Percentiles rank a stretch among this genome's conserved stretches.
Conservation (phyloP, 2,329 filamentous ascomycete species). For the Hortaea werneckii region DNA sequence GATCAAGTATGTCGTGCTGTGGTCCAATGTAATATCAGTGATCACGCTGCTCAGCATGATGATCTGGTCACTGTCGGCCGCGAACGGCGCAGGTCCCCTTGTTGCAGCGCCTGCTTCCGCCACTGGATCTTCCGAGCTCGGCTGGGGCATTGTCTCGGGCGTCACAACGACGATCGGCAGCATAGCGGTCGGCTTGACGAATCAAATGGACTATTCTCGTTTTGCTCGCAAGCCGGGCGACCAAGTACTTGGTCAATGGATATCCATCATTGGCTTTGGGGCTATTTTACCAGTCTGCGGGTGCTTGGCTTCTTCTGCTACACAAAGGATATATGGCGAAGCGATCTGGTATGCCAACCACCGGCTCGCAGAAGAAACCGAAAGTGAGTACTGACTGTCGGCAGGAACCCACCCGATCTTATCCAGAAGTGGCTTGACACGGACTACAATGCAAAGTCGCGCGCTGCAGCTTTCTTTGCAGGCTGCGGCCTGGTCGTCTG, state of each 20-base stretch:
- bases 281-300: conserved; percentile 43
- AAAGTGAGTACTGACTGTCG: neutral
- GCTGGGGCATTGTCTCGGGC: conserved; percentile 30
- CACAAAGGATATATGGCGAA: conserved; percentile 42
- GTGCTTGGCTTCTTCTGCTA: conserved; percentile 49
- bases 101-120: conserved; percentile 18
- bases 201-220: conserved; percentile 29
- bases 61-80: conserved; percentile 50
- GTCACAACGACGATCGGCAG: conserved; percentile 35
- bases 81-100: conserved; percentile 40
- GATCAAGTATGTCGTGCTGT: conserved; percentile 26
- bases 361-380: neutral
- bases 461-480: conserved; percentile 39
- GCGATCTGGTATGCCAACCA: conserved; percentile 30
- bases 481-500: conserved; percentile 35
- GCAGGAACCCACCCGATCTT: conserved; percentile 7
- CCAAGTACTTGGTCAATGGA: conserved; percentile 37
- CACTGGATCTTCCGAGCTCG: conserved; percentile 23
- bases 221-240: conserved; percentile 28
- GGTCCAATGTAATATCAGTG: conserved; percentile 38
- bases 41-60: conserved; percentile 38
- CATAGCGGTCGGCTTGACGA: conserved; percentile 37
- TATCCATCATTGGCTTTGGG: conserved; percentile 39
- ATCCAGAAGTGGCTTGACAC: conserved; percentile 26
- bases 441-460: conserved; percentile 20